Base-by-base conservation (phyloP, 23 red algal genomes). In the Gracilariopsis chorda region DNA sequence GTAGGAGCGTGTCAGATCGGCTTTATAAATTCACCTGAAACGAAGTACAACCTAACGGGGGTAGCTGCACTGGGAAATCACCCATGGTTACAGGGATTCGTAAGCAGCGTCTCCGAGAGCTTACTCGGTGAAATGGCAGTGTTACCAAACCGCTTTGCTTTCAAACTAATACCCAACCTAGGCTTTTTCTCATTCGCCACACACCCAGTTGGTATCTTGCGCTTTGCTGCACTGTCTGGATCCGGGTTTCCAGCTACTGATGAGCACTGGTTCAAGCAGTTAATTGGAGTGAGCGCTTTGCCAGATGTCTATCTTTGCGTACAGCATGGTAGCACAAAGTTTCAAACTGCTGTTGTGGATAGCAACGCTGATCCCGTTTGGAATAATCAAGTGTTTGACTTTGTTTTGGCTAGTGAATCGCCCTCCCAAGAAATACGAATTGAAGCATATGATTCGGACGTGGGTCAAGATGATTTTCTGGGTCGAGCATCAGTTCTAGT, bases 281-380 rank as follows among this genome's bases (percentile, higher is more conserved):
- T 74, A 6, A 60, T 91, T 34, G 88, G 88, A 20, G 52, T 76
- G 29, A 82, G 75, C 27, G 88, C 53, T 42, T 45, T 82, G 13
- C 88, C 88, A 3, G 88, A 91, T 51, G 88, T 91, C n/a, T 91
- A 91, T 35, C 53, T 91, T 36, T 45, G 29, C 39, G 8, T 91
- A 11, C 57, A 61, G 6, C 88, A 82, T 73, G 88, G 88, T 9
- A 51, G 74, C 36, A 75, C 59, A 30, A 63, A 42, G 28, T 73
- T 76, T 71, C 46, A 70, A 41, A 91, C 88, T 20, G 59, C 68
- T 0, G 55, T 23, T 43, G 36, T 91, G 4, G 48, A 78, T 37
- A 82, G 58, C 58, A 51, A 34, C 55, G 72, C 74, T 8, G 58
- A 91, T 27, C 88, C 88, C 4, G 44, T 63, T 6, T 91, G 77